Base-by-base conservation (phyloP, 2,329 filamentous ascomycete species). In the Neopestalotiopsis sp. region DNA sequence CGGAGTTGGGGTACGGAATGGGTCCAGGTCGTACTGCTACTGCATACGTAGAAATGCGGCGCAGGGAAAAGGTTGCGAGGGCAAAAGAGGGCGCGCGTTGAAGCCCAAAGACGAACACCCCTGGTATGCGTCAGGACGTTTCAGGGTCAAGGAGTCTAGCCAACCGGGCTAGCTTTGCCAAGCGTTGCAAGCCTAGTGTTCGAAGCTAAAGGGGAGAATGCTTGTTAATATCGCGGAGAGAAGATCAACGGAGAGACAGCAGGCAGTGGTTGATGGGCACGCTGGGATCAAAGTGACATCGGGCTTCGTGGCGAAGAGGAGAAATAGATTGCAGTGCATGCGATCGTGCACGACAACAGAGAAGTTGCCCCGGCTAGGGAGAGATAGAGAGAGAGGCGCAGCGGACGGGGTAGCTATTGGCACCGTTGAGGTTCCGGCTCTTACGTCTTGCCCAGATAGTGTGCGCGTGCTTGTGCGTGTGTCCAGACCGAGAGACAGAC, bases 81-180 rank as follows among this genome's bases (percentile, higher is more conserved):
- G 17, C 10, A 61, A 38, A 28, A 20, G n/a, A 20, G 34, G 9
- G 53, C 65, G 32, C 53, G 42, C 53, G 53, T 61, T 61, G 56
- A 32, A 28, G 24, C n/a, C 56, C 17, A 14, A 56, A 38, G 34
- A 20, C 20, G 17, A 53, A 17, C 17, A 20, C 66, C 66, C 66
- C 53, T 75, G 72, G 70, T 70, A 73, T 80, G 80, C 79, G 76
- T 81, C 80, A 80, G 76, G 71, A 65, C 71, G 80, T 82, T 82
- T 82, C 80, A 82, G 77, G 73, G 69, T 71, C 70, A 70, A 70
- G 69, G 67, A 68, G 65, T 32, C 64, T 34, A 45, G 65, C 53
- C 53, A 61, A 61, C 53, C 34, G 53, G 53, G 65, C 53, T 61
- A 14, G 58, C 17, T 56, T 61, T 68, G 68, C 65, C 49, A 61